phyloP scores from a whole-genome alignment of 163 green algal species.

The Smithsoniella earleae region DNA sequence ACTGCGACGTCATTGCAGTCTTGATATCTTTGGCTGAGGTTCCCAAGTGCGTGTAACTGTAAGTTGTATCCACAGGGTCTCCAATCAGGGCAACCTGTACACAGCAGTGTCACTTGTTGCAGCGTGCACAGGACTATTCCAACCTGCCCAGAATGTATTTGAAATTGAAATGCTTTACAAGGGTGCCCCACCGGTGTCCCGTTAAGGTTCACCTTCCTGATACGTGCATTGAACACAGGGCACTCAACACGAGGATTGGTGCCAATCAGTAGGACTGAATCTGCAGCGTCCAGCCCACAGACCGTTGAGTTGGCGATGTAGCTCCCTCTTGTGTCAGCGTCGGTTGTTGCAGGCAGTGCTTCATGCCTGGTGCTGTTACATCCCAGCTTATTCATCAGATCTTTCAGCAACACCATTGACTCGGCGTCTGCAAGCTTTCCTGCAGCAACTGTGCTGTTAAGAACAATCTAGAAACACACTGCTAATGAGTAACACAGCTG shows the following conservation, averaged over 20 bases:
- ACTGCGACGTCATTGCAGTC: conserved; percentile 44
- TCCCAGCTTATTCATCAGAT: conserved; percentile 85
- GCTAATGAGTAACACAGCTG: too few relatives aligned
- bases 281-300: conserved; percentile 71
- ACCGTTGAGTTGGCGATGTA: conserved; percentile 91
- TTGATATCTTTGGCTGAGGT: conserved; percentile 57
- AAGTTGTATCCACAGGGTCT: conserved; percentile 76
- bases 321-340: conserved; percentile 64
- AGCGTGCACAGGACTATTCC: too few relatives aligned
- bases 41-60: conserved; percentile 76
- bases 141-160: too few relatives aligned
- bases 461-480: too few relatives aligned
- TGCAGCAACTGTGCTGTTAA: too few relatives aligned
- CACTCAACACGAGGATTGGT: conserved; percentile 83
- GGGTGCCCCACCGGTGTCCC: conserved; percentile 45
- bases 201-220: conserved; percentile 72
- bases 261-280: conserved; percentile 85
- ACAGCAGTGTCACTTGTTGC: too few relatives aligned
- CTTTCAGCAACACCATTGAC: conserved; percentile 82
- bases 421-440: conserved; percentile 92
- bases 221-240: conserved; percentile 88
- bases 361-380: conserved; percentile 65
- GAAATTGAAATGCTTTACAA: too few relatives aligned
- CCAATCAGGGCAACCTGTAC: conserved; percentile 64
- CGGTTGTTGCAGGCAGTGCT: conserved; percentile 36